These are phyloP conservation scores for Pichia pseudocactophila DNA, from an alignment of 805 yeast species.

Conservation along the genomic window DNA sequence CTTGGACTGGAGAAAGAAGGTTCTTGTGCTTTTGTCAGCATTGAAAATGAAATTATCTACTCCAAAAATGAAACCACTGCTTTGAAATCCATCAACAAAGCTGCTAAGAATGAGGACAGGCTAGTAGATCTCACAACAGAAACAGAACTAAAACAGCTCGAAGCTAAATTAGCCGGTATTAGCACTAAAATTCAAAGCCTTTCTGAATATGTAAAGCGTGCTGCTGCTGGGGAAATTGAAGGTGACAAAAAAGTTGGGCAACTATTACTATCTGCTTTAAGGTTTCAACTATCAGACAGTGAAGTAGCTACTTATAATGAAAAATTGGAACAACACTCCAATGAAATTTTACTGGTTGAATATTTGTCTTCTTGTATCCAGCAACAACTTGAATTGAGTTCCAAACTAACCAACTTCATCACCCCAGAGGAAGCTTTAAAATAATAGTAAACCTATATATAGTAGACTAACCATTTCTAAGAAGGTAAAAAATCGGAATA, in stretches of 20 bases:
- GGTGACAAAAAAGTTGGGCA: conserved; percentile 57
- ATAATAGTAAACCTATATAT: conserved; percentile 1
- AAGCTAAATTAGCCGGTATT: conserved; percentile 37
- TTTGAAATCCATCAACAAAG: conserved; percentile 38
- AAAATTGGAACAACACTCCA: conserved; percentile 61
- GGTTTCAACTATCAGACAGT: conserved; percentile 41
- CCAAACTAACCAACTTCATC: conserved; percentile 55
- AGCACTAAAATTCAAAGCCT: conserved; percentile 41
- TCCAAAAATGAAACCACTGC: conserved; percentile 52
- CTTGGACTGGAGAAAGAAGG: conserved; percentile 33
- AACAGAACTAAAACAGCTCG: conserved; percentile 38
- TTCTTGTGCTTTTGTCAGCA: conserved; percentile 63
- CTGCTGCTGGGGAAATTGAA: conserved; percentile 34
- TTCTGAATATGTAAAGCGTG: conserved; percentile 37
- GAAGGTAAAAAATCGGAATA: too few relatives aligned
- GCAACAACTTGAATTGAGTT: conserved; percentile 73
- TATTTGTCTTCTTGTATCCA: conserved; percentile 76
- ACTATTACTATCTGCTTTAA: conserved; percentile 49
- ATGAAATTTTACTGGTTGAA: conserved; percentile 75
- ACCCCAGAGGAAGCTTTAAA: conserved; percentile 27
- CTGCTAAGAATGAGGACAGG: conserved; percentile 26
- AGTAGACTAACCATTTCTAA: too few relatives aligned
- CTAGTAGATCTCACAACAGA: conserved; percentile 28
- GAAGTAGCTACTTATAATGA: conserved; percentile 45
- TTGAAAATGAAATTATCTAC: conserved; percentile 56